These are phyloP conservation scores for Vanilla planifolia DNA, from an alignment of 106 monocot species.

Conservation along the genomic window DNA sequence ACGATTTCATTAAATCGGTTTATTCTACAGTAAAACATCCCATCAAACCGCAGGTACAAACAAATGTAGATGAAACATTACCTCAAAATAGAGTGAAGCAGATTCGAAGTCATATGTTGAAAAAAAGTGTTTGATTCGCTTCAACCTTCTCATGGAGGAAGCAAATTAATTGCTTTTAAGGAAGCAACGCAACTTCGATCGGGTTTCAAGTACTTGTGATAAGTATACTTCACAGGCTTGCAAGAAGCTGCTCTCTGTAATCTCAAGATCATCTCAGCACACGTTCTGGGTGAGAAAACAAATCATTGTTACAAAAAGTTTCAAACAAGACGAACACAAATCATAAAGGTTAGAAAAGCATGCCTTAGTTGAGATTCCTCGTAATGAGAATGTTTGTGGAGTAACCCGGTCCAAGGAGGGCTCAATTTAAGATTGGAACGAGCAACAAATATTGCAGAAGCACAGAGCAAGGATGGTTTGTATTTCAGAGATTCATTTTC, in stretches of 20 bases:
- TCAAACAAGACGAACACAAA: not conserved
- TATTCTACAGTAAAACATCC: no score
- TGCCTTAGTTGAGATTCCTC: constrained; percentile 40
- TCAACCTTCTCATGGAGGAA: constrained; percentile 26
- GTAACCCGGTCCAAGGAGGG: constrained; percentile 34
- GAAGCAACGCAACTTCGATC: constrained; percentile 26
- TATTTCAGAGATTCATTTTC: constrained; percentile 43
- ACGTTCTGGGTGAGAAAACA: constrained; percentile 11
- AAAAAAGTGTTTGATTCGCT: no score
- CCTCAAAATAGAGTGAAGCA: no score
- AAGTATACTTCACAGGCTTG: constrained; percentile 11
- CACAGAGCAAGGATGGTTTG: constrained; percentile 42
- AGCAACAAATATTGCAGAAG: constrained; percentile 50
- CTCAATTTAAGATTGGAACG: constrained; percentile 24
- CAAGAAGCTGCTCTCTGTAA: constrained; percentile 22
- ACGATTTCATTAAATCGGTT: no score
- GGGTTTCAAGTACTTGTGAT: constrained; percentile 21
- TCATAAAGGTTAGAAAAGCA: not conserved
- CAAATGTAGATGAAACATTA: no score
- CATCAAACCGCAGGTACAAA: no score
- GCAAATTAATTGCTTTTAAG: constrained; percentile 7
- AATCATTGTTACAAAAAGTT: not conserved
- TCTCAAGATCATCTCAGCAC: constrained; percentile 30
- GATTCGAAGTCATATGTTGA: no score
- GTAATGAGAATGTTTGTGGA: constrained; percentile 32